These are phyloP conservation scores for Shiraia sp. DNA, from an alignment of 2,329 filamentous ascomycete genomes.

Conservation along the genomic window DNA sequence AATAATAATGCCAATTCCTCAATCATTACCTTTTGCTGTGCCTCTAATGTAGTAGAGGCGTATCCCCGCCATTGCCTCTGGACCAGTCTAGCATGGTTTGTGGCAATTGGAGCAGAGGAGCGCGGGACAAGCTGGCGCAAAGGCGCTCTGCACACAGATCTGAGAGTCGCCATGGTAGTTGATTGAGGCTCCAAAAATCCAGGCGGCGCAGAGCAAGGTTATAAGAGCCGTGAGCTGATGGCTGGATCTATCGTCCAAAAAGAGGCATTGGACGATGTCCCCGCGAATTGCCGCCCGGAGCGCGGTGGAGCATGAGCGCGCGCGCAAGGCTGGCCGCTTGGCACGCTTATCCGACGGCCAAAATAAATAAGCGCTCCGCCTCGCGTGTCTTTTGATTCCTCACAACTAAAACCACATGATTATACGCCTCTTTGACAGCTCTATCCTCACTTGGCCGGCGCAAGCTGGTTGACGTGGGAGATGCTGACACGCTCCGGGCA, in stretches of 20 bases:
- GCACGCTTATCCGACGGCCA: conserved; percentile 23
- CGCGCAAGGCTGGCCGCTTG: conserved; percentile 8
- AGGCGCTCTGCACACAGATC: conserved; percentile 45
- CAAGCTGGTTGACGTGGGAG: conserved; percentile 53
- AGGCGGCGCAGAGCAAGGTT: conserved; percentile 19
- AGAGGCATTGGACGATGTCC: conserved; percentile 24
- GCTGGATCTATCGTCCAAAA: conserved; percentile 27
- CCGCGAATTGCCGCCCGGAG: conserved; percentile 20
- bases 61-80: conserved; percentile 45
- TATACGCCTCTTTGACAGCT: conserved; percentile 65
- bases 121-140: conserved; percentile 39
- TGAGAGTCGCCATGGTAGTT: conserved; percentile 47
- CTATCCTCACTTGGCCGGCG: conserved; percentile 57
- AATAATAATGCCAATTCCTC: neutral
- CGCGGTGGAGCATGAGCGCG: too few species aligned
- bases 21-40: conserved; percentile 52
- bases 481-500: conserved; percentile 54
- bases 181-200: conserved; percentile 9
- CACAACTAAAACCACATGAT: conserved; percentile 81
- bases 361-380: conserved; percentile 17
- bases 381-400: conserved; percentile 49
- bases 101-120: conserved; percentile 30
- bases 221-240: conserved; percentile 17
- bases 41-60: conserved; percentile 47
- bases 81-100: conserved; percentile 36